phyloP scores from a whole-genome alignment of 2,329 filamentous ascomycete species.

The Corynespora cassiicola region DNA sequence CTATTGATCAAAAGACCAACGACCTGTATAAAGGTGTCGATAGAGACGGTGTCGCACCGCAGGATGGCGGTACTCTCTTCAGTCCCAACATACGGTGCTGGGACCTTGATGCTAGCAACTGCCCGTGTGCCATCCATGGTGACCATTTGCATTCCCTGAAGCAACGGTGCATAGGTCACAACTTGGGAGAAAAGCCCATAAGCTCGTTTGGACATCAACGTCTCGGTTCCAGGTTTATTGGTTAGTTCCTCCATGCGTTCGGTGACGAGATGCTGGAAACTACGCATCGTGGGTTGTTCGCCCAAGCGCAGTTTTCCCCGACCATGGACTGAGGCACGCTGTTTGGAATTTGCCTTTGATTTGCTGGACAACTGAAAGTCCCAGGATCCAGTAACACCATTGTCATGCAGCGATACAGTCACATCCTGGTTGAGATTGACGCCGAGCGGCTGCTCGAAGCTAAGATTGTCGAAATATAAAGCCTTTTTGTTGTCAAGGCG shows the following conservation, averaged over 20 bases:
- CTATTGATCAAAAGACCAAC: conserved; percentile 25
- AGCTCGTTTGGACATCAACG: conserved; percentile 15
- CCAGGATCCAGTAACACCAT: too few relatives aligned
- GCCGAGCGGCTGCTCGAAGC: conserved; percentile 15
- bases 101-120: conserved; percentile 12
- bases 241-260: conserved; percentile 8
- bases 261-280: conserved; percentile 16
- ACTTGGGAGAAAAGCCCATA: conserved; percentile 23
- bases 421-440: conserved; percentile 9
- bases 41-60: conserved; percentile 18
- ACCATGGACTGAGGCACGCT: too few relatives aligned
- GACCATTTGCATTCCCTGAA: conserved; percentile 18
- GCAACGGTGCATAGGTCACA: conserved; percentile 17
- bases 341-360: too few relatives aligned
- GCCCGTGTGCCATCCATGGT: conserved; percentile 18
- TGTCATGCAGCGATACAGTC: too few relatives aligned
- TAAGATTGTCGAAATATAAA: conserved; percentile 14
- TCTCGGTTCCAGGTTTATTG: conserved; percentile 8
- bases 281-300: conserved; percentile 10
- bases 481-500: too few relatives aligned
- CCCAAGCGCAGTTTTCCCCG: conserved; percentile 8
- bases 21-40: conserved; percentile 25
- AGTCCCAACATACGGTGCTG: conserved; percentile 8
- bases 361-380: too few relatives aligned
- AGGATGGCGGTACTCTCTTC: conserved; percentile 16